Conservation (phyloP, 1,284 basidiomycete species). For the Moesziomyces sp. region DNA sequence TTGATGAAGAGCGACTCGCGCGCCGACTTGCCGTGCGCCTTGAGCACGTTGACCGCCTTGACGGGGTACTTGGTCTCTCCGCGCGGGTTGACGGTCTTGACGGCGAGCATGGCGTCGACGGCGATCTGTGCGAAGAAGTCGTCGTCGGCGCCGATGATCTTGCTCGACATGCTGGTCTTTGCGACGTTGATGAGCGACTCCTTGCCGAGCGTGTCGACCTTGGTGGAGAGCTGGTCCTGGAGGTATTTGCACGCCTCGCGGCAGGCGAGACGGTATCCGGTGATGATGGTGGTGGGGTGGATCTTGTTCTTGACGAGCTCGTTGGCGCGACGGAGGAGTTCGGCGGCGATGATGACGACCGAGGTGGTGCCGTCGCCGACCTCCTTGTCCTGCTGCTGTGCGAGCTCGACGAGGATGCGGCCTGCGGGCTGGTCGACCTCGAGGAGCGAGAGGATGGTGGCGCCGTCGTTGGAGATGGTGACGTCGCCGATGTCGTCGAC, state of each 20-base stretch:
- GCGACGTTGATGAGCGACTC: constrained; percentile 96
- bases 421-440: constrained; percentile 91
- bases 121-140: constrained; percentile 98
- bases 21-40: constrained; percentile 96
- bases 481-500: constrained; percentile 99
- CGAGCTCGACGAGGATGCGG: constrained; percentile 95
- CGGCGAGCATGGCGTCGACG: constrained; percentile 97
- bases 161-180: constrained; percentile 99
- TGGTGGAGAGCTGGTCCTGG: constrained; percentile 95
- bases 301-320: constrained; percentile 98
- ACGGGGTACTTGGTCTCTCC: constrained; percentile 99
- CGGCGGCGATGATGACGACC: constrained; percentile 96
- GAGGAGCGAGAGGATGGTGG: constrained; percentile 92
- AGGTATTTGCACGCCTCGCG: constrained; percentile 98
- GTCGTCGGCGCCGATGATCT: constrained; percentile 97
- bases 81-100: constrained; percentile 91
- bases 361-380: constrained; percentile 99
- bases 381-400: constrained; percentile 99
- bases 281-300: constrained; percentile 99
- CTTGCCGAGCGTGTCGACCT: constrained; percentile 88
- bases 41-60: constrained; percentile 99
- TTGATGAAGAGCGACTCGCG: constrained; percentile 94
- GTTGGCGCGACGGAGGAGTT: constrained; percentile 92
- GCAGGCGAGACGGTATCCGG: constrained; percentile 96
- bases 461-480: constrained; percentile 99